Conservation (phyloP, 2,329 filamentous ascomycete genomes). For the Curvularia lunata region DNA sequence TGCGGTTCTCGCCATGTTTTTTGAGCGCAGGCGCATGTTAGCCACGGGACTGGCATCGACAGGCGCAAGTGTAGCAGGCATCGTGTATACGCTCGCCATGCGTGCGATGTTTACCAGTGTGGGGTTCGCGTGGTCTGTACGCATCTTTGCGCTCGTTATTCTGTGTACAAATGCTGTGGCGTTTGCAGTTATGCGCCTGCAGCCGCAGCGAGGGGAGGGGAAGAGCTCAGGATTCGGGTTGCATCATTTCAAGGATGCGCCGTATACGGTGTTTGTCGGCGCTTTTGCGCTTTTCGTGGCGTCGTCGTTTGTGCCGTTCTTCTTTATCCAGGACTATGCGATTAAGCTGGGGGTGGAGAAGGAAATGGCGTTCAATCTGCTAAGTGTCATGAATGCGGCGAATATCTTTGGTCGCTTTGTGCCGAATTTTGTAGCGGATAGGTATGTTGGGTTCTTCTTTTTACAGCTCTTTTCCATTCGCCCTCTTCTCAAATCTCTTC, state of each 20-base stretch:
- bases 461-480: not conserved
- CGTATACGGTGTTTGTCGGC: not conserved
- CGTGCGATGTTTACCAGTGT: not conserved
- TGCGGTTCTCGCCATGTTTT: not conserved
- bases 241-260: not conserved
- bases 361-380: constrained; percentile 66
- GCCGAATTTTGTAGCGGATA: constrained; percentile 23
- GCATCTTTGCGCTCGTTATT: not conserved
- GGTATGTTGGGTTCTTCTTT: not conserved
- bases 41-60: not conserved
- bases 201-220: not conserved
- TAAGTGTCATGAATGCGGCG: constrained; percentile 69
- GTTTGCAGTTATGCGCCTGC: not conserved
- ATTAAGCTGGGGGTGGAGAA: constrained; percentile 27
- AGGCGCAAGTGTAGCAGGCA: not conserved
- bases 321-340: not conserved
- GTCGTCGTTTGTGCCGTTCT: not conserved
- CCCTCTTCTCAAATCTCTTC: not conserved
- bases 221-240: not conserved
- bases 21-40: not conserved
- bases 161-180: not conserved
- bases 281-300: not conserved
- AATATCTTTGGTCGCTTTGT: constrained; percentile 52
- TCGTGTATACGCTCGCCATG: not conserved
- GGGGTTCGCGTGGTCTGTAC: not conserved